Percentiles rank a stretch among this genome's conserved stretches.
These are phyloP conservation scores for Spathaspora arborariae DNA, from an alignment of 805 yeast genomes.

Conservation along the genomic window DNA sequence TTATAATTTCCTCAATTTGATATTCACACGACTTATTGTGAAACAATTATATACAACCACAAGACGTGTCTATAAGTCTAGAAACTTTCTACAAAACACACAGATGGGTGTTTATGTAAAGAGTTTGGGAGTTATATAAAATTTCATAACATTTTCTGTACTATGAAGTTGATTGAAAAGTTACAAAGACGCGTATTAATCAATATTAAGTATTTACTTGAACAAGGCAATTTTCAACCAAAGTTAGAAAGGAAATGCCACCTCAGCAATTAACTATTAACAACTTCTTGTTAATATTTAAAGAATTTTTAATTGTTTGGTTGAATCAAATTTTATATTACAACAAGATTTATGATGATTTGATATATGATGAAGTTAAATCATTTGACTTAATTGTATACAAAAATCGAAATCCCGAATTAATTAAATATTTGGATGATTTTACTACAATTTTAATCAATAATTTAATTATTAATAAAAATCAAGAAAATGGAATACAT, in stretches of 20 bases:
- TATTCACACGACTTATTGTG: neutral
- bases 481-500: slow-evolving; percentile 19
- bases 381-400: slow-evolving; percentile 42
- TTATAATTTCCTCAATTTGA: neutral
- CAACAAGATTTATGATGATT: slow-evolving; percentile 49
- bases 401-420: slow-evolving; percentile 44
- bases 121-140: too few species aligned
- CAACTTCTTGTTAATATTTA: slow-evolving; percentile 29
- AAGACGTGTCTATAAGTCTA: too few species aligned
- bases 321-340: slow-evolving; percentile 54
- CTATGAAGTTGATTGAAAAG: too few species aligned
- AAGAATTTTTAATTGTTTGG: slow-evolving; percentile 49
- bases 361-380: slow-evolving; percentile 41
- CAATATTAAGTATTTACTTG: too few species aligned
- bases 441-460: slow-evolving; percentile 28
- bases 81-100: too few species aligned
- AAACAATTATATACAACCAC: neutral
- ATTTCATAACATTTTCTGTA: too few species aligned
- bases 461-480: slow-evolving; percentile 9
- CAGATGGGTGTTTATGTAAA: too few species aligned
- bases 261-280: slow-evolving; percentile 6
- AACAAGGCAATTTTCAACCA: too few species aligned
- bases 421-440: slow-evolving; percentile 40
- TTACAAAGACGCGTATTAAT: too few species aligned
- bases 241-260: neutral